These are phyloP conservation scores for Dendrocalamus sinicus DNA, from an alignment of 176 grass and related monocot species.

Conservation along the genomic window DNA sequence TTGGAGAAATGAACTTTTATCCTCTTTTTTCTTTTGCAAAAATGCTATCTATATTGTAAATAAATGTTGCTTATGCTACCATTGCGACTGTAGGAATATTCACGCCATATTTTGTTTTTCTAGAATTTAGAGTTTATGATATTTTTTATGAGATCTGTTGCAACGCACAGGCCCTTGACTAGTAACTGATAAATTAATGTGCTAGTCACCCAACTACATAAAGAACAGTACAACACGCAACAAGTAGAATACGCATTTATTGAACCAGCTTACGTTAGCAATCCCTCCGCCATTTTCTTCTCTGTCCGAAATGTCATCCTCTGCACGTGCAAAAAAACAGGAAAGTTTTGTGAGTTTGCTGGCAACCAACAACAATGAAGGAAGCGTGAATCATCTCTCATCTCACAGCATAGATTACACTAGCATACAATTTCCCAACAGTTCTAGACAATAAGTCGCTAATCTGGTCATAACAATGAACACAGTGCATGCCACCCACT, in stretches of 20 bases:
- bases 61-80: too few species aligned
- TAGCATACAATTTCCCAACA: not conserved
- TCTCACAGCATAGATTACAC: not conserved
- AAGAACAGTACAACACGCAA: not conserved
- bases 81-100: too few species aligned
- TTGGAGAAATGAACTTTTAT: too few species aligned
- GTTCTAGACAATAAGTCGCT: not conserved
- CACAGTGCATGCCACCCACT: not conserved
- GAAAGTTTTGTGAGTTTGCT: slow-evolving; percentile 15
- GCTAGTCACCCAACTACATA: not conserved
- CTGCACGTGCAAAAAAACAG: slow-evolving; percentile 10
- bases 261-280: slow-evolving; percentile 38
- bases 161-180: too few species aligned
- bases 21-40: too few species aligned
- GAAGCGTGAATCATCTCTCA: not conserved
- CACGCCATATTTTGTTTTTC: too few species aligned
- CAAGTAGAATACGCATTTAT: not conserved
- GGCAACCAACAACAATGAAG: not conserved
- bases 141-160: too few species aligned
- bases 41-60: too few species aligned
- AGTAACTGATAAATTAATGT: slow-evolving; percentile 9
- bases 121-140: too few species aligned
- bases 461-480: not conserved
- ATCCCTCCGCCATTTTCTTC: slow-evolving; percentile 20
- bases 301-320: slow-evolving; percentile 34